Base-by-base conservation (phyloP, 139 green algal species). In the Astrephomene gubernaculifera region DNA sequence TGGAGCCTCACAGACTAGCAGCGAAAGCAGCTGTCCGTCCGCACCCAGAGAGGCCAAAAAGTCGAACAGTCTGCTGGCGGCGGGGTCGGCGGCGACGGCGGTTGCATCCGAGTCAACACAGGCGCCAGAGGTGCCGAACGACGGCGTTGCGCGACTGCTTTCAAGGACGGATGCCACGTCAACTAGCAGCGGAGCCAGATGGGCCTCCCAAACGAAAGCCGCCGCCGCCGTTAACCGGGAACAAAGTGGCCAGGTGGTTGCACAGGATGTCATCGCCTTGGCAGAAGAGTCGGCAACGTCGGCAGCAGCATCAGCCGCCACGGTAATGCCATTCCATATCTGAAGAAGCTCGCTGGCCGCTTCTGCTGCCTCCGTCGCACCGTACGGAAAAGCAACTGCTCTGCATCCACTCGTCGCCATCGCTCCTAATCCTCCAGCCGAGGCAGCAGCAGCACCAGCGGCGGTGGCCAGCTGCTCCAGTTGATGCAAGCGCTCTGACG, bases 141-240 rank as follows among this genome's bases (percentile, higher is more conserved):
- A n/a, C n/a, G n/a, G n/a, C n/a, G n/a, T n/a, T n/a, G n/a, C n/a
- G n/a, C n/a, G n/a, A n/a, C n/a, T n/a, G n/a, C n/a, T n/a, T n/a
- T n/a, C n/a, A 24, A 75, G 38, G 3, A 75, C 68, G 17, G 68
- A 2, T 39, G 68, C 70, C 70, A 78, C n/a, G 43, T 78, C 70
- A 24, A 25, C n/a, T 29, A 78, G 9, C n/a, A 78, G 70, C 43
- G 70, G 70, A 27, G 25, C 2, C 4, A 78, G 44, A 17, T 78
- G 70, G 31, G 61, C 70, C 43, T 78, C 10, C 41, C 41, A 78
- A 29, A 25, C 43, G 43, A 35, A 61, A 6, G 70, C 41, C 70
- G 70, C 70, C 41, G 70, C 70, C 70, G 70, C 70, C 68, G 68
- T 39, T n/a, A n/a, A n/a, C n/a, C n/a, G n/a, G n/a, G n/a, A n/a